Evolutionary conservation across 176 grass and related monocot genomes (phyloP).

Genomic region (Oryza officinalis): DNA sequence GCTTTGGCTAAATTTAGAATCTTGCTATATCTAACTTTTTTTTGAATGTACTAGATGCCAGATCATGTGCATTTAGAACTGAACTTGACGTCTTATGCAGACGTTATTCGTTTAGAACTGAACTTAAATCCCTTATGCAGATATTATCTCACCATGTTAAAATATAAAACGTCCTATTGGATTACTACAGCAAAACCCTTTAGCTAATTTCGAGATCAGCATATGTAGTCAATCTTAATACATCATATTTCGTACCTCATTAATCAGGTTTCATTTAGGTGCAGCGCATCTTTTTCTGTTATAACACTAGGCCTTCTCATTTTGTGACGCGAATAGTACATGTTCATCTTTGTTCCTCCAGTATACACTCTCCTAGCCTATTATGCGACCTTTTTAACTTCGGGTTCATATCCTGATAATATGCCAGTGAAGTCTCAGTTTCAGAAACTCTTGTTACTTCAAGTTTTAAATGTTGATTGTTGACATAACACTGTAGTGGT

Average conservation of each 20-base stretch:
- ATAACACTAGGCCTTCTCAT: not conserved
- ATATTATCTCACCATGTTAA: not conserved
- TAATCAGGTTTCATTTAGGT: slow-evolving; percentile 16
- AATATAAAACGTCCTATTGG: not conserved
- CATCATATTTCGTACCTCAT: not conserved
- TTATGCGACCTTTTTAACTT: not conserved
- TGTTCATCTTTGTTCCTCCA: not conserved
- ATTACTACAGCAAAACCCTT: not conserved
- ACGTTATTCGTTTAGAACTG: not conserved
- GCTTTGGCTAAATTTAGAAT: not conserved
- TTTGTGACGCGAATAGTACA: not conserved
- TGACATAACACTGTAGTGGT: not conserved
- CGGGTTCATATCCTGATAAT: not conserved
- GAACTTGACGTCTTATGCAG: not conserved
- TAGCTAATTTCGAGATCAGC: not conserved
- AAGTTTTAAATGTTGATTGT: slow-evolving; percentile 16
- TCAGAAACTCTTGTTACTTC: slow-evolving; percentile 16
- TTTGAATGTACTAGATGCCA: slow-evolving; percentile 17
- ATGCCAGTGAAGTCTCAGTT: not conserved
- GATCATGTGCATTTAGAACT: not conserved
- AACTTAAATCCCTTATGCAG: not conserved
- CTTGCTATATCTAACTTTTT: not conserved
- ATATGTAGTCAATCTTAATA: slow-evolving; percentile 21
- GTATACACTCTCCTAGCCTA: not conserved
- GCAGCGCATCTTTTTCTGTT: not conserved